Evolutionary conservation across 768 basidiomycete species (phyloP).

Genomic region (Kwoniella heveanensis): DNA sequence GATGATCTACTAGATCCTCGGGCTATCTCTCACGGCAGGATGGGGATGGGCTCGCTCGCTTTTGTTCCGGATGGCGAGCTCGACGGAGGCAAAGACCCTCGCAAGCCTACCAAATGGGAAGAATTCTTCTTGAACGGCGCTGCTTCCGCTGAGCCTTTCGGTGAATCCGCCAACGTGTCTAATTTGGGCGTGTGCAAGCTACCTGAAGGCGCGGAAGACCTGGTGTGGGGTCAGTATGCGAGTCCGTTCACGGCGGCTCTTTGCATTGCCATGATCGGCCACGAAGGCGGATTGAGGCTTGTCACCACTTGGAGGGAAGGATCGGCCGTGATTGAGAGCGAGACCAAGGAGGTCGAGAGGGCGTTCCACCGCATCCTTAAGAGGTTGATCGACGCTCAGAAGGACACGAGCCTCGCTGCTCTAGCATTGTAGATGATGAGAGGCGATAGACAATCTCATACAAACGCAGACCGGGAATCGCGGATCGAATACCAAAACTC

Average conservation of each 20-base stretch:
- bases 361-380: constrained; percentile 21
- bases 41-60: constrained; percentile 25
- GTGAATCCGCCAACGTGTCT: constrained; percentile 19
- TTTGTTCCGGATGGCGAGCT: constrained; percentile 29
- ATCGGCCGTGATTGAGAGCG: constrained; percentile 6
- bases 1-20: constrained; percentile 5
- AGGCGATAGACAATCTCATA: too few relatives aligned
- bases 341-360: constrained; percentile 22
- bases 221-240: constrained; percentile 29
- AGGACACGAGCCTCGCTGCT: constrained; percentile 5
- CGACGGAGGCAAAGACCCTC: constrained; percentile 1
- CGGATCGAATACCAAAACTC: too few relatives aligned
- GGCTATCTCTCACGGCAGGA: constrained; percentile 6
- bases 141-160: constrained; percentile 6
- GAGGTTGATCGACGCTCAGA: constrained; percentile 2
- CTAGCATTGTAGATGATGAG: background rate
- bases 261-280: constrained; percentile 20
- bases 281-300: constrained; percentile 29
- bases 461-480: too few relatives aligned
- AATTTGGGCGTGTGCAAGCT: constrained; percentile 28
- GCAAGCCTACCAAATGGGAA: constrained; percentile 32
- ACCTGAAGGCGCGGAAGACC: constrained; percentile 19
- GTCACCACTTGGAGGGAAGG: constrained; percentile 26
- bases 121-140: constrained; percentile 19
- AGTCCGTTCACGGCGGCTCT: constrained; percentile 23